Percentiles rank a stretch among this genome's conserved stretches.
phyloP scores from a whole-genome alignment of 768 basidiomycete species.

The Lactarius pseudohatsudake region DNA sequence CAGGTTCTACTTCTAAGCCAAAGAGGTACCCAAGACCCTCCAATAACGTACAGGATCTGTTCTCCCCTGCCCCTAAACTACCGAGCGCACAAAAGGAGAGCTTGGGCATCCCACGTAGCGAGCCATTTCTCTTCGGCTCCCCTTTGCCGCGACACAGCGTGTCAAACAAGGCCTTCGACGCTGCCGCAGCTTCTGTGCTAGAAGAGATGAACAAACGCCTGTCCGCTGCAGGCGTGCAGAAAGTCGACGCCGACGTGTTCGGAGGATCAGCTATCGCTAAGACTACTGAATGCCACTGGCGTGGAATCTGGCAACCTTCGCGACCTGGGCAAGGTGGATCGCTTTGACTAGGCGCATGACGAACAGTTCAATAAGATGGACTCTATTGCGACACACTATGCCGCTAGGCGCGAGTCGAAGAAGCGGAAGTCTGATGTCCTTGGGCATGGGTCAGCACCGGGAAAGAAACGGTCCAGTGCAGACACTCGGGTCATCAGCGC shows the following conservation, averaged over 20 bases:
- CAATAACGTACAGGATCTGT: constrained; percentile 39
- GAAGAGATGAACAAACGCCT: constrained; percentile 83
- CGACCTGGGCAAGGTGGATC: constrained; percentile 26
- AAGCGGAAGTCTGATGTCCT: constrained; percentile 56
- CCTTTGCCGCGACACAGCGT: constrained; percentile 61
- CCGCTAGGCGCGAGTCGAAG: constrained; percentile 41
- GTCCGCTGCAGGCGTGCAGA: constrained; percentile 53
- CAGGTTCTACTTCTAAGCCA: constrained; percentile 33
- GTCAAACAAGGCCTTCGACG: constrained; percentile 64
- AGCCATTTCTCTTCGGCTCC: constrained; percentile 78
- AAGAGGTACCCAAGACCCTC: constrained; percentile 37
- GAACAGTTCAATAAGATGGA: constrained; percentile 76
- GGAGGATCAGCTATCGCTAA: constrained; percentile 31
- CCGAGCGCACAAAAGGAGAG: constrained; percentile 11
- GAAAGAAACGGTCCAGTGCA: constrained; percentile 34
- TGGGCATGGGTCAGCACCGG: constrained; percentile 37
- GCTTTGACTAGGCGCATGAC: constrained; percentile 62
- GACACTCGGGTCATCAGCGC: constrained; percentile 50
- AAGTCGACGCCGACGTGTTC: constrained; percentile 48
- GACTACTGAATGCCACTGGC: constrained; percentile 3
- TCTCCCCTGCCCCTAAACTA: constrained; percentile 40
- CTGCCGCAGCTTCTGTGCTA: constrained; percentile 66
- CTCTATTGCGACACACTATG: constrained; percentile 59
- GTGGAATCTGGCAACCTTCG: constrained; percentile 11
- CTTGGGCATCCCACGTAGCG: constrained; percentile 34